Evolutionary conservation across 768 basidiomycete genomes (phyloP).

Genomic region (Hortiboletus campestris): DNA sequence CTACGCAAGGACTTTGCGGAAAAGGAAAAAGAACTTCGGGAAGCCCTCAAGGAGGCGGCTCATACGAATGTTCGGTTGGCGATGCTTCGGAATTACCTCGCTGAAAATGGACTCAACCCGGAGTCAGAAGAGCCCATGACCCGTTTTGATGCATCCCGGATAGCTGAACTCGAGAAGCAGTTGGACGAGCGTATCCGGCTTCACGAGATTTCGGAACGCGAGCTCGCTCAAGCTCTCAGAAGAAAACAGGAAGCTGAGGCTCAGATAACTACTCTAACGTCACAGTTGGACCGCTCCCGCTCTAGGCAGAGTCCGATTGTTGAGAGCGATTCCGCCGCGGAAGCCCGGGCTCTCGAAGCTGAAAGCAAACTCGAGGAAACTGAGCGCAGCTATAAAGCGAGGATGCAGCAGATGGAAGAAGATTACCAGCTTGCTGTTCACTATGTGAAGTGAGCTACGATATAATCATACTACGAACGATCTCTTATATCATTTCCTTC

Average conservation of each 20-base stretch:
- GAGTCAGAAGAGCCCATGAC: slow-evolving; percentile 62
- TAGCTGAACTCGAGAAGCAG: slow-evolving; percentile 75
- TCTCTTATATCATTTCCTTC: slow-evolving; percentile 16
- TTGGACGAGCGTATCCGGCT: slow-evolving; percentile 70
- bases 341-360: slow-evolving; percentile 58
- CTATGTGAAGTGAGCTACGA: slow-evolving; percentile 82
- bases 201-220: slow-evolving; percentile 74
- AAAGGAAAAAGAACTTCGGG: slow-evolving; percentile 62
- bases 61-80: slow-evolving; percentile 72
- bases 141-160: slow-evolving; percentile 36
- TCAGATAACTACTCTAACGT: slow-evolving; percentile 60
- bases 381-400: slow-evolving; percentile 72
- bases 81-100: slow-evolving; percentile 82
- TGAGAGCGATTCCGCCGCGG: slow-evolving; percentile 35
- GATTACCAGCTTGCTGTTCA: slow-evolving; percentile 97
- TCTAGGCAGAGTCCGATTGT: slow-evolving; percentile 54
- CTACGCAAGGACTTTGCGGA: slow-evolving; percentile 66
- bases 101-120: slow-evolving; percentile 80
- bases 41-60: slow-evolving; percentile 61
- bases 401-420: slow-evolving; percentile 86
- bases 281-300: slow-evolving; percentile 65
- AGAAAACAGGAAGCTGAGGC: slow-evolving; percentile 74
- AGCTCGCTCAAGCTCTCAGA: slow-evolving; percentile 62
- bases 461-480: slow-evolving; percentile 17
- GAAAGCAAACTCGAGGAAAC: slow-evolving; percentile 79